phyloP scores from a whole-genome alignment of 176 grass and related monocot genomes.

The Paspalum notatum region DNA sequence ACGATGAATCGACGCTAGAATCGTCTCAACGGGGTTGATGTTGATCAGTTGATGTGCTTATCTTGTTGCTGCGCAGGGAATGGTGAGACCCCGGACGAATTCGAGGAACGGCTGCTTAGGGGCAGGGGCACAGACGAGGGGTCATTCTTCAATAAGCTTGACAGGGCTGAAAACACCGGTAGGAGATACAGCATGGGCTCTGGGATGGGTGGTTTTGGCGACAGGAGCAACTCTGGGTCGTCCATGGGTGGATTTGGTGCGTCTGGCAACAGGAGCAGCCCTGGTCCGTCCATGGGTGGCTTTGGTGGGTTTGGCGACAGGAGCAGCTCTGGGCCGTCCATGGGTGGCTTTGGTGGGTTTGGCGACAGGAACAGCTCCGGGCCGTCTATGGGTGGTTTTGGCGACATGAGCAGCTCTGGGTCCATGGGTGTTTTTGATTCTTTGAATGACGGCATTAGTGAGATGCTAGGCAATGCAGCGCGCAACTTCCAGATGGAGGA shows the following conservation, averaged over 20 bases:
- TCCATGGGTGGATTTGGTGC: constrained; percentile 24
- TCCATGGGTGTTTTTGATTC: constrained; percentile 56
- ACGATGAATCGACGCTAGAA: constrained; percentile 24
- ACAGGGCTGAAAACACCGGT: constrained; percentile 44
- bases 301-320: constrained; percentile 11
- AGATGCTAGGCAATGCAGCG: constrained; percentile 44
- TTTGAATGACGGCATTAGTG: constrained; percentile 61
- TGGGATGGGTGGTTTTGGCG: constrained; percentile 4
- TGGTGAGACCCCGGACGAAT: constrained; percentile 31
- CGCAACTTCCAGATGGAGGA: constrained; percentile 47
- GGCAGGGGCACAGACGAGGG: background rate
- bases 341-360: background rate
- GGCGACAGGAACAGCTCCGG: constrained; percentile 21
- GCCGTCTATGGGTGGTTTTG: constrained; percentile 37
- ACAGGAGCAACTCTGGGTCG: constrained; percentile 22
- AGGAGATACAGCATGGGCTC: constrained; percentile 32
- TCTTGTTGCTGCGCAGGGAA: constrained; percentile 33
- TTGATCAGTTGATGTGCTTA: constrained; percentile 18
- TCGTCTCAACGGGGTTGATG: background rate
- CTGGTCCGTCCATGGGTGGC: constrained; percentile 10
- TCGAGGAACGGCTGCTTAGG: constrained; percentile 57
- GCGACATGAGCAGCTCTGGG: constrained; percentile 24
- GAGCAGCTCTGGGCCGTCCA: constrained; percentile 29
- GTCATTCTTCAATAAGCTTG: constrained; percentile 56
- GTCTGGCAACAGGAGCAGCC: constrained; percentile 13